Conservation (phyloP, 108 stramenopile genomes). For the Pinguiococcus pyrenoidosus region DNA sequence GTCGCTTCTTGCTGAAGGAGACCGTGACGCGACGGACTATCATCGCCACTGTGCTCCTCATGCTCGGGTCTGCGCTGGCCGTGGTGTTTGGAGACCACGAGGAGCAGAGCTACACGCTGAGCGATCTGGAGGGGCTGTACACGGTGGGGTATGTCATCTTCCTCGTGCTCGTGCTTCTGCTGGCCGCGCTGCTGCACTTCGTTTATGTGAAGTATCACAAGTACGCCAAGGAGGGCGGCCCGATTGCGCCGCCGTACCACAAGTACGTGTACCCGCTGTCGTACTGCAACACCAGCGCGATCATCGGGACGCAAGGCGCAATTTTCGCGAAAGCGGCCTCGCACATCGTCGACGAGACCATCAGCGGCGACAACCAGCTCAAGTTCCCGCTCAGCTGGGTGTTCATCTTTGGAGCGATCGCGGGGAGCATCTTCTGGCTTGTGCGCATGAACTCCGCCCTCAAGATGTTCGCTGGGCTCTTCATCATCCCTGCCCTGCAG, state of each 20-base stretch:
- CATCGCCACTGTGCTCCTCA: conserved; percentile 42
- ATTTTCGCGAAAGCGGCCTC: conserved; percentile 50
- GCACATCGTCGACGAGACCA: conserved; percentile 27
- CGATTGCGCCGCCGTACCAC: not conserved
- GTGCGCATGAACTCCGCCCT: conserved; percentile 46
- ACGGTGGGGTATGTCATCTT: not conserved
- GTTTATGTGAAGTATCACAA: conserved; percentile 10
- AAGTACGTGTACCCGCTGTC: conserved; percentile 37
- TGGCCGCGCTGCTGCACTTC: conserved; percentile 11
- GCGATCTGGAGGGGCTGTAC: not conserved
- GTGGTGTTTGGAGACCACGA: too few species aligned
- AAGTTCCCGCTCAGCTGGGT: conserved; percentile 45
- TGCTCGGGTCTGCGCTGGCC: conserved; percentile 42
- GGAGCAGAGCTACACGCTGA: too few species aligned
- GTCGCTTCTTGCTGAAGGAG: conserved; percentile 35
- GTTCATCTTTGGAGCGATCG: conserved; percentile 41
- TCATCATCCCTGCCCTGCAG: conserved; percentile 60
- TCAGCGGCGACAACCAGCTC: conserved; percentile 23
- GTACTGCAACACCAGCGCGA: conserved; percentile 49
- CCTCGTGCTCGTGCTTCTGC: conserved; percentile 2
- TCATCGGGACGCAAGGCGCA: conserved; percentile 51
- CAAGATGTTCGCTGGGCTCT: conserved; percentile 46
- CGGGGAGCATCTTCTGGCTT: conserved; percentile 44
- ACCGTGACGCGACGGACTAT: conserved; percentile 40
- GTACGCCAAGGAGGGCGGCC: conserved; percentile 2